Evolutionary conservation across 2,329 filamentous ascomycete genomes (phyloP).

Genomic region (Stachybotrys elegans): DNA sequence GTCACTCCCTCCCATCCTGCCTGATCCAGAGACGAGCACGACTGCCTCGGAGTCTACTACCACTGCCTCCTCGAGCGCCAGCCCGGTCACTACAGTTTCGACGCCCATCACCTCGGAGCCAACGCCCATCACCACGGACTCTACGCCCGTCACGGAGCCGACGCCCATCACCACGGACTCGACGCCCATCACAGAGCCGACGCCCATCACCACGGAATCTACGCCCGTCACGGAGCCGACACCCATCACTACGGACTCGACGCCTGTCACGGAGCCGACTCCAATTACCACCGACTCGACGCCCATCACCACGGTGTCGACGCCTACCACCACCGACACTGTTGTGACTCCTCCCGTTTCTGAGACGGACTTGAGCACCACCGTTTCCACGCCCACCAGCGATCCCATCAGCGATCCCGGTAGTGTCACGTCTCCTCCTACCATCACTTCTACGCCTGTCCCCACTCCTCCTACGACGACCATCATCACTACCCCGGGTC

Average conservation of each 20-base stretch:
- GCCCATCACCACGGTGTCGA: background rate
- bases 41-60: background rate
- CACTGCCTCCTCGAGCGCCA: background rate
- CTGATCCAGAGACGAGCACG: conserved; percentile 7
- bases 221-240: too few species aligned
- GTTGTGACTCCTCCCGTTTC: too few species aligned
- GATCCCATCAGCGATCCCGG: background rate
- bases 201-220: too few species aligned
- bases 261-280: too few species aligned
- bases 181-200: conserved; percentile 6
- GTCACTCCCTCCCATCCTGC: too few species aligned
- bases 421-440: conserved; percentile 2
- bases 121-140: background rate
- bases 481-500: conserved; percentile 5
- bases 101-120: too few species aligned
- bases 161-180: too few species aligned
- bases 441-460: background rate
- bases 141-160: too few species aligned
- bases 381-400: too few species aligned
- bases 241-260: background rate
- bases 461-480: conserved; percentile 4
- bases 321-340: conserved; percentile 1
- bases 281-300: background rate
- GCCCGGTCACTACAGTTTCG: too few species aligned
- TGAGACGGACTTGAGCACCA: too few species aligned